These are phyloP conservation scores for Melaleuca alternifolia DNA, from an alignment of 345 rosid genomes.

Conservation along the genomic window DNA sequence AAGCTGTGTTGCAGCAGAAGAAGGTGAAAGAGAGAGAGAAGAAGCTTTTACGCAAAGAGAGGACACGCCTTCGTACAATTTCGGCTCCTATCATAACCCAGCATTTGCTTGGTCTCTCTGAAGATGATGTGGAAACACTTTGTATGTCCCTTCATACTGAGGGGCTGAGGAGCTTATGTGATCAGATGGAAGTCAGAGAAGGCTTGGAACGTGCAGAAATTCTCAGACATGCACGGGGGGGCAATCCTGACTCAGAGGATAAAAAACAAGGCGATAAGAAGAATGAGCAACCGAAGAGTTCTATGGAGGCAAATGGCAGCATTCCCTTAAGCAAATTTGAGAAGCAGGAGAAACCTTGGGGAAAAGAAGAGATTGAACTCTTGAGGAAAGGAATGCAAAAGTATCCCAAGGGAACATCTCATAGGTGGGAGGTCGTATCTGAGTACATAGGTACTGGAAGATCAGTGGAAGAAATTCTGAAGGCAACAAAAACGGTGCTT, in stretches of 20 bases:
- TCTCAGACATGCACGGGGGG: constrained; percentile 44
- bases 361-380: constrained; percentile 82
- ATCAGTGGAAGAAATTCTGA: constrained; percentile 88
- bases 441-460: constrained; percentile 89
- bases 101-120: constrained; percentile 44
- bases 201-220: constrained; percentile 47
- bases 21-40: constrained; percentile 84
- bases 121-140: constrained; percentile 70
- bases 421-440: constrained; percentile 97
- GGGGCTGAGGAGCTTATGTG: constrained; percentile 64
- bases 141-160: constrained; percentile 67
- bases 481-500: constrained; percentile 94
- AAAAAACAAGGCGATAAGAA: constrained; percentile 36
- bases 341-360: constrained; percentile 82
- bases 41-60: constrained; percentile 86
- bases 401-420: constrained; percentile 89
- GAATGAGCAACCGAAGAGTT: constrained; percentile 41
- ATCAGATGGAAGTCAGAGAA: constrained; percentile 58
- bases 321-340: constrained; percentile 19
- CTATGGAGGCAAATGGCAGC: constrained; percentile 32
- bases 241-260: constrained; percentile 15
- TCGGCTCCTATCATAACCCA: constrained; percentile 51
- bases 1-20: constrained; percentile 76
- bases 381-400: constrained; percentile 86
- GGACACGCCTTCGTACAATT: constrained; percentile 72